Percentiles rank a stretch among this genome's conserved stretches.
phyloP scores from a whole-genome alignment of 164 flowering plant species.

The Dillenia turbinata region DNA sequence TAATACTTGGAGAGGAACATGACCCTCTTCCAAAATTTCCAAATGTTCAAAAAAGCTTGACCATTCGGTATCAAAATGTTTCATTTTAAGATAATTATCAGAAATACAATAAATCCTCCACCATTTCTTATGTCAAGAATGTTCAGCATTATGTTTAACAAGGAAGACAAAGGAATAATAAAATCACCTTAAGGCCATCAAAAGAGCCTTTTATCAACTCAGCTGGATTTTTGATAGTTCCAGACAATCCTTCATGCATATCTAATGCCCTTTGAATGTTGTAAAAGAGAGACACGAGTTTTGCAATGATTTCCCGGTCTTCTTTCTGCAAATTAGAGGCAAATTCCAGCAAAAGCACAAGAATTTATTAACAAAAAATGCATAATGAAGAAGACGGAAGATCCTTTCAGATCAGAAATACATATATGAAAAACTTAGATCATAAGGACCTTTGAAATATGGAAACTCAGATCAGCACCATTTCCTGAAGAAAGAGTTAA shows the following conservation, averaged over 20 bases:
- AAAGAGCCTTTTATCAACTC: conserved; percentile 67
- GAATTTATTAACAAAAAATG: neutral
- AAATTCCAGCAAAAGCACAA: conserved; percentile 4
- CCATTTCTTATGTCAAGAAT: too few species aligned
- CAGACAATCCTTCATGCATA: conserved; percentile 42
- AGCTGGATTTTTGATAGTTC: conserved; percentile 30
- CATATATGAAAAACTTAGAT: neutral
- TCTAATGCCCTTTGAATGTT: conserved; percentile 46
- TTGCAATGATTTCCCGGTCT: conserved; percentile 43
- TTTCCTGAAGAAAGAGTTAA: conserved; percentile 43
- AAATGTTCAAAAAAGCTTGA: too few species aligned
- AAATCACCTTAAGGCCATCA: conserved; percentile 68
- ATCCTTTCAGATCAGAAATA: neutral
- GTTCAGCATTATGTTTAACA: neutral
- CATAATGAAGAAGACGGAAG: neutral
- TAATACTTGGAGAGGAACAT: too few species aligned
- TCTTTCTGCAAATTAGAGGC: conserved; percentile 49
- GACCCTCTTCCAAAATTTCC: too few species aligned
- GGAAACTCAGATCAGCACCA: conserved; percentile 52
- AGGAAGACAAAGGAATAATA: neutral
- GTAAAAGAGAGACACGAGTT: conserved; percentile 44
- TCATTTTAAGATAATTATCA: too few species aligned
- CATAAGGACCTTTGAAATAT: conserved; percentile 63
- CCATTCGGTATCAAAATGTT: too few species aligned
- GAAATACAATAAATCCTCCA: too few species aligned